phyloP scores from a whole-genome alignment of 108 stramenopile genomes.

The Mayamaea pseudoterrestris region DNA sequence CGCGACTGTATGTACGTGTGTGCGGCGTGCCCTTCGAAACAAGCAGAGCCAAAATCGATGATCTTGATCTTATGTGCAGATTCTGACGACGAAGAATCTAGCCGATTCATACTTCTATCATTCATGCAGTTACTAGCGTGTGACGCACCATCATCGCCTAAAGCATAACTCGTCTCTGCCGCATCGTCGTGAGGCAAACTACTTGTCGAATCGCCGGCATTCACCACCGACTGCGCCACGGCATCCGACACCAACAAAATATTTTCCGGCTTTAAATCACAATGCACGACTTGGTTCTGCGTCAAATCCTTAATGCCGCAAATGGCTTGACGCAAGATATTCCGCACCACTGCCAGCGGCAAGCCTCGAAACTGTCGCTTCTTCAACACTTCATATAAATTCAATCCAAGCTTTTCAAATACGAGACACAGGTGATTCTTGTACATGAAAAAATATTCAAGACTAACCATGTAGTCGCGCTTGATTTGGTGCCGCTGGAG shows the following conservation, averaged over 20 bases:
- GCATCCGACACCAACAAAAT: constrained; percentile 71
- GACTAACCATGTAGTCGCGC: constrained; percentile 58
- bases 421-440: constrained; percentile 88
- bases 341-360: constrained; percentile 61
- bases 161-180: background rate
- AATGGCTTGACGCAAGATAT: constrained; percentile 61
- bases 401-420: constrained; percentile 86
- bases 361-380: constrained; percentile 90
- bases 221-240: constrained; percentile 23
- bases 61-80: constrained; percentile 54
- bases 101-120: background rate
- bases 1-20: constrained; percentile 97
- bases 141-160: background rate
- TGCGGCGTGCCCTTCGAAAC: constrained; percentile 75
- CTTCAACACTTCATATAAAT: constrained; percentile 90
- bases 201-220: constrained; percentile 12
- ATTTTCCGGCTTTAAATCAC: constrained; percentile 98
- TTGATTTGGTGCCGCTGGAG: constrained; percentile 3
- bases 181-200: background rate
- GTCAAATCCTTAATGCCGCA: constrained; percentile 53
- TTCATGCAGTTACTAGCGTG: background rate
- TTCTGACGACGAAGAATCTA: background rate
- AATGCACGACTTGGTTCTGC: constrained; percentile 80
- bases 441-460: constrained; percentile 82
- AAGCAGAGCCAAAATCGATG: constrained; percentile 97